These are phyloP conservation scores for Pyrrhoderma noxium DNA, from an alignment of 1,284 basidiomycete genomes.

Conservation along the genomic window DNA sequence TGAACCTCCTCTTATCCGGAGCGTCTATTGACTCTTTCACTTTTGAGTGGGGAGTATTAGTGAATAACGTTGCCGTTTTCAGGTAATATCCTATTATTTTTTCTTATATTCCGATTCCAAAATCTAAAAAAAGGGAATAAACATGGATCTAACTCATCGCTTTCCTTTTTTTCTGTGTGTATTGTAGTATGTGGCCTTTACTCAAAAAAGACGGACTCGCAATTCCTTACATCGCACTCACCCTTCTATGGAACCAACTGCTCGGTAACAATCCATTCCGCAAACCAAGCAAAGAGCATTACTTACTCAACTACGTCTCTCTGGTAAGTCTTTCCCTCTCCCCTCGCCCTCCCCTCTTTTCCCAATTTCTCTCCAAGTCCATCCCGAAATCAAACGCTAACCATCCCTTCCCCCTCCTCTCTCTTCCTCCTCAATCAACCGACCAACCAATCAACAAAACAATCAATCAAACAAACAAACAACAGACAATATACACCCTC, in stretches of 20 bases:
- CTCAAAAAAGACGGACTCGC: slow-evolving; percentile 75
- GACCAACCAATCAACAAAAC: no score
- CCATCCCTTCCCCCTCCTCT: no score
- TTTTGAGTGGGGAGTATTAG: slow-evolving; percentile 72
- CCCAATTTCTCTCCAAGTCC: neutral
- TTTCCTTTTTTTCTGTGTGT: slow-evolving; percentile 8
- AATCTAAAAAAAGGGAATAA: no score
- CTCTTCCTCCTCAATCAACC: no score
- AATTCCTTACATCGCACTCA: slow-evolving; percentile 61
- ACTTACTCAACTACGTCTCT: slow-evolving; percentile 46
- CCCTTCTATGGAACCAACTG: slow-evolving; percentile 74
- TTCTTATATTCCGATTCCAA: no score
- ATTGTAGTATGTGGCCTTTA: slow-evolving; percentile 83
- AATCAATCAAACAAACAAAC: no score
- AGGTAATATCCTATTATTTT: slow-evolving; percentile 44
- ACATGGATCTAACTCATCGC: neutral
- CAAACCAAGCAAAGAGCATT: slow-evolving; percentile 30
- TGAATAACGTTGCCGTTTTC: slow-evolving; percentile 85
- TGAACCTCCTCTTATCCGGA: slow-evolving; percentile 72
- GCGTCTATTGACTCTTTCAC: slow-evolving; percentile 52
- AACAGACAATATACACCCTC: slow-evolving; percentile 38
- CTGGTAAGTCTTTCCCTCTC: slow-evolving; percentile 41
- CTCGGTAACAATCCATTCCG: slow-evolving; percentile 69
- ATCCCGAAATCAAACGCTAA: no score
- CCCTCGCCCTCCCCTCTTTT: neutral